These are phyloP conservation scores for Tephrocybe sp. DNA, from an alignment of 768 basidiomycete genomes.

Conservation along the genomic window DNA sequence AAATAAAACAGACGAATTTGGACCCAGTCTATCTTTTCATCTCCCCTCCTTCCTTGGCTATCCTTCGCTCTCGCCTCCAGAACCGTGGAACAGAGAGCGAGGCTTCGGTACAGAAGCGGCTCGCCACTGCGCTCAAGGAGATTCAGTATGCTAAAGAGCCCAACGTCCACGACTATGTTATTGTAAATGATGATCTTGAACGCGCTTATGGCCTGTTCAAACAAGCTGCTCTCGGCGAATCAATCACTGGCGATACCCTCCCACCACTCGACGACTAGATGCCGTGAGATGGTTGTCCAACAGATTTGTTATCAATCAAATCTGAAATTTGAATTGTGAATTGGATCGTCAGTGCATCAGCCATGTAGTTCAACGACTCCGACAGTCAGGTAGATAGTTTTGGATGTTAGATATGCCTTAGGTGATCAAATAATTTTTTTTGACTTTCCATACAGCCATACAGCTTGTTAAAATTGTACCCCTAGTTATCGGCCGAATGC, in stretches of 20 bases:
- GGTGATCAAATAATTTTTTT: too few species aligned
- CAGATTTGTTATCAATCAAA: too few species aligned
- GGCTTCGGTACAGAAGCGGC: slow-evolving; percentile 67
- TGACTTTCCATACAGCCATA: too few species aligned
- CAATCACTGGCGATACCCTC: slow-evolving; percentile 57
- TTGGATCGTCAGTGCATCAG: too few species aligned
- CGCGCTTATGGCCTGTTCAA: slow-evolving; percentile 79
- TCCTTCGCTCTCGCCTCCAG: slow-evolving; percentile 68
- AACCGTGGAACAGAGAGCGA: slow-evolving; percentile 85
- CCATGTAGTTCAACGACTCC: too few species aligned
- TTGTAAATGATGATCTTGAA: slow-evolving; percentile 90
- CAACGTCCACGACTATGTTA: slow-evolving; percentile 74
- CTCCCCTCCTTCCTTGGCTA: slow-evolving; percentile 79
- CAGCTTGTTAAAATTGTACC: too few species aligned
- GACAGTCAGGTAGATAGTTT: too few species aligned
- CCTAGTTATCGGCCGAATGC: too few species aligned
- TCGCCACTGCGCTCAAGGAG: slow-evolving; percentile 77
- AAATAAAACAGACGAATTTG: slow-evolving; percentile 81
- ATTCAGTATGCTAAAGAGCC: slow-evolving; percentile 81
- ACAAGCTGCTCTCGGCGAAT: slow-evolving; percentile 71
- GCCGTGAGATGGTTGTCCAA: too few species aligned
- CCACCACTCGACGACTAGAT: slow-evolving; percentile 59
- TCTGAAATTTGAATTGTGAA: too few species aligned
- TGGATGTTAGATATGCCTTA: too few species aligned
- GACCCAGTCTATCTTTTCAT: slow-evolving; percentile 91